These are phyloP conservation scores for Rutstroemia sp. DNA, from an alignment of 2,329 filamentous ascomycete genomes.

Conservation along the genomic window DNA sequence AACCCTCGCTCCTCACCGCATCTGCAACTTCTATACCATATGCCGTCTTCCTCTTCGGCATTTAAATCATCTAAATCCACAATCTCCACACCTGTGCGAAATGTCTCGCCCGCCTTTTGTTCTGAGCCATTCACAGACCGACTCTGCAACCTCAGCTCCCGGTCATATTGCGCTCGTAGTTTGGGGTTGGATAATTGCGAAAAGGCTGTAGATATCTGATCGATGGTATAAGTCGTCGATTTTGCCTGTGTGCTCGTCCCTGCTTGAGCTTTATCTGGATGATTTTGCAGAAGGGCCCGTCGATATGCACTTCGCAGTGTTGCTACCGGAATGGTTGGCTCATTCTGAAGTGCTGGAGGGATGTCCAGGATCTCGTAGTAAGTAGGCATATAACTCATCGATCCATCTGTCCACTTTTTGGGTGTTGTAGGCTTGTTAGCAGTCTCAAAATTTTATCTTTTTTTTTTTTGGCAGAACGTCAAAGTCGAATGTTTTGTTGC, in stretches of 20 bases:
- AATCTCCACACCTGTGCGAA: conserved; percentile 54
- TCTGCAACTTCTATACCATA: conserved; percentile 53
- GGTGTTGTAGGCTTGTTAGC: conserved; percentile 32
- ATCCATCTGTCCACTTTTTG: conserved; percentile 51
- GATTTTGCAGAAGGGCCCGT: conserved; percentile 55
- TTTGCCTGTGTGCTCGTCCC: conserved; percentile 11
- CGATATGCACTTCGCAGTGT: conserved; percentile 57
- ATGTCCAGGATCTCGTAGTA: conserved; percentile 56
- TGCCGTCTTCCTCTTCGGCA: conserved; percentile 39
- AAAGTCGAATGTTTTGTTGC: not conserved
- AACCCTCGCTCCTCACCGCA: conserved; percentile 58
- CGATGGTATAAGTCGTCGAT: conserved; percentile 41
- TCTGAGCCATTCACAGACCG: conserved; percentile 14
- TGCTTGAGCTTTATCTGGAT: conserved; percentile 38
- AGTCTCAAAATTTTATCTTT: not conserved
- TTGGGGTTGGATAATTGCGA: conserved; percentile 44
- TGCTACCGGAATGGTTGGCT: conserved; percentile 36
- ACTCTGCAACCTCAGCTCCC: conserved; percentile 32
- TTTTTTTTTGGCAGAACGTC: not conserved
- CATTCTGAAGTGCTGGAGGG: conserved; percentile 40
- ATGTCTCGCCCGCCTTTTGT: conserved; percentile 25
- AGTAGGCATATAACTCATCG: conserved; percentile 33
- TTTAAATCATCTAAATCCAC: conserved; percentile 59
- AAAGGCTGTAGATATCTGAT: conserved; percentile 57
- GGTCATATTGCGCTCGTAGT: conserved; percentile 47